These are phyloP conservation scores for Colletotrichum neosansevieriae DNA, from an alignment of 2,329 filamentous ascomycete species.

Conservation along the genomic window DNA sequence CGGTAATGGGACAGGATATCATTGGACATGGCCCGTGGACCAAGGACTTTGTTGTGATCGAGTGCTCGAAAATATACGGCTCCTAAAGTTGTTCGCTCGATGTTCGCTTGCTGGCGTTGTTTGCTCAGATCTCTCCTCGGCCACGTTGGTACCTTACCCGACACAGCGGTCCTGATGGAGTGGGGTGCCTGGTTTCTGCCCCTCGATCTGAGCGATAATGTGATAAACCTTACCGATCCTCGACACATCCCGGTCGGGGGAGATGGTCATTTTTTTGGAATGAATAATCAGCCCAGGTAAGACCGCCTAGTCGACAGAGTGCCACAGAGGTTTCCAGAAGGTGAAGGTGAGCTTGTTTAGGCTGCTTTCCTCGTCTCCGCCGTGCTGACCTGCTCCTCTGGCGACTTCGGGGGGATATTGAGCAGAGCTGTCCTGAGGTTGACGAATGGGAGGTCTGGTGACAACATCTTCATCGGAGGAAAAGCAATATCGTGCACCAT, in stretches of 20 bases:
- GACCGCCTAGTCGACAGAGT: neutral
- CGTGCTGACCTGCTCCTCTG: neutral
- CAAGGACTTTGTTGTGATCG: neutral
- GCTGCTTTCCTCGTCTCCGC: no score
- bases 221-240: neutral
- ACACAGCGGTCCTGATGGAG: constrained; percentile 5
- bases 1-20: neutral
- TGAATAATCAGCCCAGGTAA: neutral
- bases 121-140: constrained; percentile 10
- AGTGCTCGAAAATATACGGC: neutral
- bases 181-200: constrained; percentile 11
- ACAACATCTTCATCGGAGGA: constrained; percentile 26
- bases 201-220: constrained; percentile 1
- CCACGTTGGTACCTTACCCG: constrained; percentile 13
- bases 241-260: neutral
- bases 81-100: neutral
- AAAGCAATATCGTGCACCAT: constrained; percentile 17
- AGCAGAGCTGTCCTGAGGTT: neutral
- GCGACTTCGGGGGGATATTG: constrained; percentile 1
- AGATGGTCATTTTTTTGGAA: constrained; percentile 1
- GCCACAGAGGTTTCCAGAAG: neutral
- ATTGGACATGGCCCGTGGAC: neutral
- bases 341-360: neutral
- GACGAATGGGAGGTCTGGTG: neutral
- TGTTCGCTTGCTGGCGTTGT: constrained; percentile 5